Evolutionary conservation across 164 flowering plant genomes (phyloP), one percentile per base, ranked within the genome.

Genomic region (Dillenia suffruticosa): DNA sequence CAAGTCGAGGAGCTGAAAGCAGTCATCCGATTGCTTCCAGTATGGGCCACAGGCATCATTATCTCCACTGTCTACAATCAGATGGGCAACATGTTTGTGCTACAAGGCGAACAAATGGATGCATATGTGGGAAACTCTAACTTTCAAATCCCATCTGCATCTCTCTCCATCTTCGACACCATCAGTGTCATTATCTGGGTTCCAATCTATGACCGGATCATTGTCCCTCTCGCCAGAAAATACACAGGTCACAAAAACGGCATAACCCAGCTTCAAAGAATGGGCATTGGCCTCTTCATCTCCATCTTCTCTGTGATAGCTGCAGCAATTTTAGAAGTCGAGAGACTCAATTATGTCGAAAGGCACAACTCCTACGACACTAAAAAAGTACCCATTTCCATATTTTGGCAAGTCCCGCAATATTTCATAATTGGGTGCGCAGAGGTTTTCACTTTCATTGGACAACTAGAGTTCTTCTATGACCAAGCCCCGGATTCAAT

Each of bases 401-500:
- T 87, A 32, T 81, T 87, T 59, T 87, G 89, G 89, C 90, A 87
- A 63, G 75, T 82, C 9, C 89, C 89, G 8, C 92, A 87, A 64
- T 87, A 84, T 59, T 84, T 84, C 77, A 50, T 87, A 22, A 74
- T 85, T 9, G 92, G 96, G 0, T 82, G 88, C 24, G 89, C 93
- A 0, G 92, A 85, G 58, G 88, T 84, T 9, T 86, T 84, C 72
- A 80, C 75, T 12, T 75, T 78, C 67, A 71, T 89, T 2, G 94
- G 94, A 2, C 94, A 89, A 61, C 49, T 87, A 51, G 93, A 87
- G 69, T 87, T 89, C 51, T 86, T 86, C 78, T 86, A 88, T 45
- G 88, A 84, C 50, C 88, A 88, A 54, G 96, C 96, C 9, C 91
- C 96, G 0, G 94, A 87, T 61, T 82, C 94, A 5, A 82, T 82